Evolutionary conservation across 2,329 filamentous ascomycete species (phyloP).

Genomic region (Fusarium heterosporum): DNA sequence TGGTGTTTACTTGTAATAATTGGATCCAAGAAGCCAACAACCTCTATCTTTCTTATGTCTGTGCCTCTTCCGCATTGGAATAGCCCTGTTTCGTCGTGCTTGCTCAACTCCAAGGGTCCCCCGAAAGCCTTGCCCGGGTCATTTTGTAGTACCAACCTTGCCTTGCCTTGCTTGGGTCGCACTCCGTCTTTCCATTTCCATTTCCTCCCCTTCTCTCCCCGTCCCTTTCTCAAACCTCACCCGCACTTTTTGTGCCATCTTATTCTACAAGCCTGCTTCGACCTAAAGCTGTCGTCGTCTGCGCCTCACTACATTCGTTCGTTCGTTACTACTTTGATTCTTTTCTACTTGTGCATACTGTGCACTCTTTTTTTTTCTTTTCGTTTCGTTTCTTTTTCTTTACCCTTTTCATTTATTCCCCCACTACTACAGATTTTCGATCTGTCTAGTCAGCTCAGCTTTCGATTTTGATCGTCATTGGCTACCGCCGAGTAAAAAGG

Average conservation of each 20-base stretch:
- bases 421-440: slow-evolving; percentile 8
- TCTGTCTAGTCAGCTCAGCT: slow-evolving; percentile 30
- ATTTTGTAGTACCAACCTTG: neutral
- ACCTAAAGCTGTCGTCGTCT: slow-evolving; percentile 41
- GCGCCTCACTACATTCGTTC: slow-evolving; percentile 40
- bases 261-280: slow-evolving; percentile 38
- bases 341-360: slow-evolving; percentile 17
- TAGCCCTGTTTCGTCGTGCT: slow-evolving; percentile 32
- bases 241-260: slow-evolving; percentile 32
- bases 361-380: slow-evolving; percentile 10
- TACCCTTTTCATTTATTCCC: too few relatives aligned
- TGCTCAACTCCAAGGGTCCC: slow-evolving; percentile 29
- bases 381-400: neutral
- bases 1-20: slow-evolving; percentile 20
- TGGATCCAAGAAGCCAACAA: slow-evolving; percentile 3
- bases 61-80: slow-evolving; percentile 5
- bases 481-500: slow-evolving; percentile 17
- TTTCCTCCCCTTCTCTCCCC: slow-evolving; percentile 7
- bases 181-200: slow-evolving; percentile 19
- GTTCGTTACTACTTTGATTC: slow-evolving; percentile 27
- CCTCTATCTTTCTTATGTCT: neutral
- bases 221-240: slow-evolving; percentile 17
- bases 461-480: slow-evolving; percentile 10
- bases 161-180: slow-evolving; percentile 11
- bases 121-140: slow-evolving; percentile 28